Percentiles rank a stretch among this genome's conserved stretches.
phyloP scores from a whole-genome alignment of 2,329 filamentous ascomycete genomes.

The Samsoniella hepiali region DNA sequence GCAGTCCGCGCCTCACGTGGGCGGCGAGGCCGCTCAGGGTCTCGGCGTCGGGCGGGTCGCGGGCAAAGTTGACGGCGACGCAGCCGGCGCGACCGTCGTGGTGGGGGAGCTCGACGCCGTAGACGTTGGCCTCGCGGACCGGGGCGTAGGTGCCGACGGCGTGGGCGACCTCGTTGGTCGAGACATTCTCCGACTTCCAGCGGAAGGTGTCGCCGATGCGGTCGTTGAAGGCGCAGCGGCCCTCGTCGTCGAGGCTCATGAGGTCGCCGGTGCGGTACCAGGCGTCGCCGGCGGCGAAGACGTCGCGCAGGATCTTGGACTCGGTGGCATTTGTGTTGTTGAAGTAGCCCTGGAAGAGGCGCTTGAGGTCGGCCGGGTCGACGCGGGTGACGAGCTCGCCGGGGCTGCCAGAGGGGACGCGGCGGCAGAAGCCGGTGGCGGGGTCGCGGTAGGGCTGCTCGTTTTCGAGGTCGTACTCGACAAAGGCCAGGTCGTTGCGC shows the following conservation, averaged over 20 bases:
- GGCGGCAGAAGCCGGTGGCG: slow-evolving; percentile 64
- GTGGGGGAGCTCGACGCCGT: slow-evolving; percentile 73
- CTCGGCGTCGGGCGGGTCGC: slow-evolving; percentile 37
- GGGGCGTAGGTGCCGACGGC: slow-evolving; percentile 63
- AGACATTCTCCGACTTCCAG: slow-evolving; percentile 83
- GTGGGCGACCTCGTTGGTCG: slow-evolving; percentile 77
- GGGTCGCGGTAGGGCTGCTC: slow-evolving; percentile 66
- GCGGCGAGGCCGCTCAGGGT: slow-evolving; percentile 57
- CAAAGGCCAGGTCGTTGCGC: slow-evolving; percentile 51
- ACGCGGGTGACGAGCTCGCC: slow-evolving; percentile 76
- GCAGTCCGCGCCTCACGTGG: slow-evolving; percentile 57
- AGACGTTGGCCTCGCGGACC: slow-evolving; percentile 79
- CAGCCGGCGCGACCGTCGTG: slow-evolving; percentile 85
- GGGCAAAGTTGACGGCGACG: slow-evolving; percentile 62
- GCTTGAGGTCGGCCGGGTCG: slow-evolving; percentile 59
- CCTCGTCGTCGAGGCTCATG: slow-evolving; percentile 66
- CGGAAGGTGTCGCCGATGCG: slow-evolving; percentile 75
- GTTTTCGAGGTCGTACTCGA: slow-evolving; percentile 68
- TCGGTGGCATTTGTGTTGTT: slow-evolving; percentile 67
- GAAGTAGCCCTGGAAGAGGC: slow-evolving; percentile 79
- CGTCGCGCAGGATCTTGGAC: slow-evolving; percentile 70
- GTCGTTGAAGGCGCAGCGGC: slow-evolving; percentile 76
- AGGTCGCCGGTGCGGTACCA: slow-evolving; percentile 87
- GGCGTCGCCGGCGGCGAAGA: slow-evolving; percentile 71
- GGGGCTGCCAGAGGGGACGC: slow-evolving; percentile 55